Evolutionary conservation across 179 eudicot genomes (phyloP), one percentile per base, ranked within the genome.

Genomic region (Spergularia azorica): DNA sequence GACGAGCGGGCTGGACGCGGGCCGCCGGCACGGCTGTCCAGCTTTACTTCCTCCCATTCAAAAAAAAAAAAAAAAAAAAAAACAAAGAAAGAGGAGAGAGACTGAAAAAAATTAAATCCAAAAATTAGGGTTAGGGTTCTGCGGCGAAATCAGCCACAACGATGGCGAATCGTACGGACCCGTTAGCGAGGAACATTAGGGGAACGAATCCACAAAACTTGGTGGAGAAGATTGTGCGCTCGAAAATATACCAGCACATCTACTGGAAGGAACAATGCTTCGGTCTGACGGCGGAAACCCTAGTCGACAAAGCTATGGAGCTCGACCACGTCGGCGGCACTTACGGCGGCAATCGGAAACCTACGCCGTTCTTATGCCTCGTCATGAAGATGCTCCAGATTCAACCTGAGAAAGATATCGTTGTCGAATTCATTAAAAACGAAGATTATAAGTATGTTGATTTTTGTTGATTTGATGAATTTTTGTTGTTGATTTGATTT

Each of bases 91-190:
- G n/a, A 26, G 32, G 32, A 26, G 32, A 26, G 32, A 26, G 32
- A 26, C 32, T 26, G 32, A 26, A 26, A 26, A 26, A 26, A 26
- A 26, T 26, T 26, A 26, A 26, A 26, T 26, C 32, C 58, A 58
- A 73, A 26, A 36, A 60, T 57, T 60, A 61, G 70, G 63, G 75
- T 79, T 71, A 72, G 75, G 64, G 58, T 79, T 79, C 79, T 73
- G 70, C n/a, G 15, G 38, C 18, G 64, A 54, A 26, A 16, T 50
- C 7, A 32, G 2, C 18, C 32, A 61, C 56, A 74, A 56, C 79
- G 13, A 95, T 95, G 98, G 98, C 97, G 91, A 95, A 95, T 74
- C 95, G 97, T n/a, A 95, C 97, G 68, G 99, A 95, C 72, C 97
- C 97, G 0, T 60, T 86, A 39, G 97, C 99, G 80, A 88, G 83